Conservation (phyloP, 352 stramenopile species). For the Phytophthora colocasiae region DNA sequence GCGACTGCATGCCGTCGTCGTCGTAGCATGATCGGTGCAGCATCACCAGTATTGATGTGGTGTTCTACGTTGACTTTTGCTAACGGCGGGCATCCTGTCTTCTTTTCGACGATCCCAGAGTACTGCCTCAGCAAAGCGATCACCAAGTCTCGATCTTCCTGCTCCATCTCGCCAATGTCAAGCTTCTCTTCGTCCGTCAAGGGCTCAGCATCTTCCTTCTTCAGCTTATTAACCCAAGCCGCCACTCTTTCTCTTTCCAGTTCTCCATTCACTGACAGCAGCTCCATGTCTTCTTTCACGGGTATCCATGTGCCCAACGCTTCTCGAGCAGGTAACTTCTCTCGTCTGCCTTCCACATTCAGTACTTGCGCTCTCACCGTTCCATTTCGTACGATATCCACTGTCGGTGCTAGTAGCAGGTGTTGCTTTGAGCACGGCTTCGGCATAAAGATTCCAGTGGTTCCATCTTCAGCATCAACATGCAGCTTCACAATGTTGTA, state of each 20-base stretch:
- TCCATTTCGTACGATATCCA: background rate
- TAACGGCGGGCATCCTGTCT: background rate
- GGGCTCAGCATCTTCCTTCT: constrained; percentile 5
- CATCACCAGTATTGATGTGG: constrained; percentile 28
- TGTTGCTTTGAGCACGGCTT: background rate
- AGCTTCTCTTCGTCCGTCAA: too few relatives aligned
- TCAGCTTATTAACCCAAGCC: background rate
- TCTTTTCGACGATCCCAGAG: too few relatives aligned
- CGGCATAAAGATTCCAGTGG: constrained; percentile 8
- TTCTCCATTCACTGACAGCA: background rate
- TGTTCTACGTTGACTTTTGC: constrained; percentile 7
- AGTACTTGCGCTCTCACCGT: constrained; percentile 8
- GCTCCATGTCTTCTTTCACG: background rate
- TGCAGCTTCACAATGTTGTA: constrained; percentile 1
- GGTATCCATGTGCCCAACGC: background rate
- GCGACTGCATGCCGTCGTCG: background rate
- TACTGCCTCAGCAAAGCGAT: too few relatives aligned
- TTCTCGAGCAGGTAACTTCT: background rate
- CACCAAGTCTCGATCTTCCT: too few relatives aligned
- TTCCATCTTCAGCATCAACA: constrained; percentile 7
- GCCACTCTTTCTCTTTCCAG: background rate
- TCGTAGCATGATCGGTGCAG: constrained; percentile 19
- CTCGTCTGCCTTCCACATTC: constrained; percentile 19
- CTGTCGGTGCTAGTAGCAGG: constrained; percentile 16
- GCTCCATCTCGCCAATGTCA: too few relatives aligned